Evolutionary conservation across 805 yeast species (phyloP).

Genomic region (Wickerhamiella bombiphila): DNA sequence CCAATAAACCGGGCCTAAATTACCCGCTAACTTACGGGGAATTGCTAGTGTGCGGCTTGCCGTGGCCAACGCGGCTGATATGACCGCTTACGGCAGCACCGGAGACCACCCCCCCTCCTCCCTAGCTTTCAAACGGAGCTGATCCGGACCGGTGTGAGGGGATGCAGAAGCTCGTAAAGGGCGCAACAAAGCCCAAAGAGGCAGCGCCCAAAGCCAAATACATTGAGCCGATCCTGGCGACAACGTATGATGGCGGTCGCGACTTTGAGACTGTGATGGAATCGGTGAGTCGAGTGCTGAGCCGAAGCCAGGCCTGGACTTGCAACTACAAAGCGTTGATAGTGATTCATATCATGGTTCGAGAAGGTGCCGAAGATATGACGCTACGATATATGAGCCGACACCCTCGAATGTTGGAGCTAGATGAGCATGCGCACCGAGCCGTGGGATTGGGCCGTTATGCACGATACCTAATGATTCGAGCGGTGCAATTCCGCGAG

Average conservation of each 20-base stretch:
- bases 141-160: too few relatives aligned
- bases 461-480: constrained; percentile 49
- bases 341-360: constrained; percentile 76
- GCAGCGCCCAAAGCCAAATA: constrained; percentile 98
- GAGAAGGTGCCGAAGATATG: constrained; percentile 79
- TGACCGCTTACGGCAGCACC: too few relatives aligned
- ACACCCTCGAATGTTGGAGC: constrained; percentile 38
- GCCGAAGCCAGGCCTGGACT: constrained; percentile 59
- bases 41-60: too few relatives aligned
- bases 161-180: constrained; percentile 21
- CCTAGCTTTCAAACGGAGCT: too few relatives aligned
- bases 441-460: constrained; percentile 40
- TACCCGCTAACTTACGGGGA: too few relatives aligned
- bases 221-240: constrained; percentile 76
- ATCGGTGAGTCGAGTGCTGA: constrained; percentile 44
- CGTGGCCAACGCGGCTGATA: too few relatives aligned
- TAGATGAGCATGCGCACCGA: constrained; percentile 21
- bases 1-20: too few relatives aligned
- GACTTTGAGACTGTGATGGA: constrained; percentile 58
- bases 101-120: too few relatives aligned
- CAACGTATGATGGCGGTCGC: constrained; percentile 44
- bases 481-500: constrained; percentile 54
- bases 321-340: constrained; percentile 74
- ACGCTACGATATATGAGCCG: constrained; percentile 45
- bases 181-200: constrained; percentile 31